Evolutionary conservation across 768 basidiomycete species (phyloP).

Genomic region (Suillus subaureus): DNA sequence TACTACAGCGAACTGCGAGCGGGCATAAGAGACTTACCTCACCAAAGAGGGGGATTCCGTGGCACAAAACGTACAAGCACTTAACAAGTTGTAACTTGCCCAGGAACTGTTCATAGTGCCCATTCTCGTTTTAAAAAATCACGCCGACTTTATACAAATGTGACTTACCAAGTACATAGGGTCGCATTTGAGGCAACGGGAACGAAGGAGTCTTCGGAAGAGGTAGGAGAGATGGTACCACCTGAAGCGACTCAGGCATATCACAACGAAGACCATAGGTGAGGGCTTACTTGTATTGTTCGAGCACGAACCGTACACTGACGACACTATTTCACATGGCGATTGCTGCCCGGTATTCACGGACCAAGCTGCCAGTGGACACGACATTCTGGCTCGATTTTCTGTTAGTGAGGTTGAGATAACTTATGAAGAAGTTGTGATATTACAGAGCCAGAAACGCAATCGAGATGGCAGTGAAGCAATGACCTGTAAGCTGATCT

Average conservation of each 20-base stretch:
- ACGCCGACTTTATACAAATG: background rate
- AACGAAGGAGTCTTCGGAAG: constrained; percentile 10
- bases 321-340: constrained; percentile 21
- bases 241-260: background rate
- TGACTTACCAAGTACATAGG: constrained; percentile 27
- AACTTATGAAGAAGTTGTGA: background rate
- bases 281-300: constrained; percentile 16
- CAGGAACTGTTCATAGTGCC: constrained; percentile 22
- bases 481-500: background rate
- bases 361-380: background rate
- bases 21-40: constrained; percentile 16
- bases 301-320: constrained; percentile 22
- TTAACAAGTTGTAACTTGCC: constrained; percentile 33
- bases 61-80: constrained; percentile 26
- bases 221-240: background rate
- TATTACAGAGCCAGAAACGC: background rate
- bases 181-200: constrained; percentile 21
- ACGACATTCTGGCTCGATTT: constrained; percentile 2
- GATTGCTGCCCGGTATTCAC: constrained; percentile 13
- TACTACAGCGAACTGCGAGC: constrained; percentile 4
- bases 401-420: no score
- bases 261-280: background rate
- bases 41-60: constrained; percentile 11
- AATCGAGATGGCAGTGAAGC: background rate
- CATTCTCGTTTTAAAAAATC: background rate